These are phyloP conservation scores for Colletotrichum neosansevieriae DNA, from an alignment of 2,329 filamentous ascomycete species.

Conservation along the genomic window DNA sequence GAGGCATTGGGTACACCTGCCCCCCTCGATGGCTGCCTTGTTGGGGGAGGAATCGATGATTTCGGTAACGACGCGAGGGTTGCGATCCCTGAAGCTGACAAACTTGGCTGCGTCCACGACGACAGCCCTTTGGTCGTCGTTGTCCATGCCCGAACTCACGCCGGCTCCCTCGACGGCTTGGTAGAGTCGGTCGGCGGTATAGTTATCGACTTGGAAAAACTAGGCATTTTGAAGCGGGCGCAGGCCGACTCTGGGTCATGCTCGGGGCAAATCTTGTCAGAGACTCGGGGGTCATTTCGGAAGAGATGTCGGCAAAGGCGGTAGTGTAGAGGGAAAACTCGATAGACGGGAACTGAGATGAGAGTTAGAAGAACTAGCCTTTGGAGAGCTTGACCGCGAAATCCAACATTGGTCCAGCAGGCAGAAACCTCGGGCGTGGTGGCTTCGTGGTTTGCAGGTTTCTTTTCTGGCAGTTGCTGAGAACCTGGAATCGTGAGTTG, in stretches of 20 bases:
- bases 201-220: not conserved
- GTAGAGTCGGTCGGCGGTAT: not conserved
- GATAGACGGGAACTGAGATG: not conserved
- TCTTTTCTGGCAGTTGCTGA: too few relatives aligned
- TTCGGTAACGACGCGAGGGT: constrained; percentile 3
- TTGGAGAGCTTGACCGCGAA: constrained; percentile 2
- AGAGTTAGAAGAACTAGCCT: not conserved
- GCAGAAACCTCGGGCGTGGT: not conserved
- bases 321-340: not conserved
- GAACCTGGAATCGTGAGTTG: too few relatives aligned
- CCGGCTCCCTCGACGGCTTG: not conserved
- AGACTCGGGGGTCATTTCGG: constrained; percentile 1
- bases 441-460: too few relatives aligned
- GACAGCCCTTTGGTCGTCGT: not conserved
- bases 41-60: not conserved
- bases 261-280: not conserved
- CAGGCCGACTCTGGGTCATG: not conserved
- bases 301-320: not conserved
- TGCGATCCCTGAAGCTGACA: constrained; percentile 2
- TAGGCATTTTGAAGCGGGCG: not conserved
- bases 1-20: not conserved
- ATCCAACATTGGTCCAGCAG: constrained; percentile 4
- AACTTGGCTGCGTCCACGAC: not conserved
- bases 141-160: not conserved
- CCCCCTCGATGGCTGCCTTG: not conserved